A percentile compares a stretch with the other conserved stretches of the same genome.
These are phyloP conservation scores for Lolium multiflorum DNA, from an alignment of 176 grass and related monocot species.

Conservation along the genomic window DNA sequence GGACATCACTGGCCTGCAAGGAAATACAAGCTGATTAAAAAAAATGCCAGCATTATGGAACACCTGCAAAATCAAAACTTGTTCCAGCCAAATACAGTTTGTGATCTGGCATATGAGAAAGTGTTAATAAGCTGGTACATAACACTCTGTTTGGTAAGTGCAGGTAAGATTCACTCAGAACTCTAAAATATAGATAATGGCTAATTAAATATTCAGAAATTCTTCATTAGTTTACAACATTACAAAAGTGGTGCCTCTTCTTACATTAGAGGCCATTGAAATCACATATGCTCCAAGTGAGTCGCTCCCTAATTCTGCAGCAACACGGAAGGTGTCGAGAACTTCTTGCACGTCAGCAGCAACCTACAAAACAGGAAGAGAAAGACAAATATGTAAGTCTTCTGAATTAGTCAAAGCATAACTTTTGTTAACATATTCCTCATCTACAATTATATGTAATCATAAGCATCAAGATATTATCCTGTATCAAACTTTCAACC, in stretches of 20 bases:
- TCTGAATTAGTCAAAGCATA: not conserved
- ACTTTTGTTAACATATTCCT: not conserved
- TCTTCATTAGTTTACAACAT: not conserved
- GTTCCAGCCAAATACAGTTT: not conserved
- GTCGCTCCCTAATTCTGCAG: conserved; percentile 83
- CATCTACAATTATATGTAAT: not conserved
- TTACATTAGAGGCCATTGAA: conserved; percentile 98
- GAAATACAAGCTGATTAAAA: conserved; percentile 15
- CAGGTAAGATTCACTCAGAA: not conserved
- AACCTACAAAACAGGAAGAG: conserved; percentile 52
- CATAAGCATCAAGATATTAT: not conserved
- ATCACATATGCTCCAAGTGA: conserved; percentile 95
- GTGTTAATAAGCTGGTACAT: not conserved
- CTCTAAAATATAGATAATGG: not conserved
- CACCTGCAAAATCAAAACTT: not conserved
- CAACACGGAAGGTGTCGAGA: conserved; percentile 85
- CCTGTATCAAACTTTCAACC: not conserved
- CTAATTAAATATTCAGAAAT: not conserved
- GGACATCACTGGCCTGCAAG: conserved; percentile 89
- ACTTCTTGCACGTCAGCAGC: conserved; percentile 84
- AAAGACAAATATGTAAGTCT: conserved; percentile 29
- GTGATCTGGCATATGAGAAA: not conserved
- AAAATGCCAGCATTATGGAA: not conserved
- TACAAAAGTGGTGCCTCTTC: not conserved
- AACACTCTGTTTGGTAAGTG: not conserved